Percentiles rank a stretch among this genome's conserved stretches.
Evolutionary conservation across 495 filamentous ascomycete genomes (phyloP).

Genomic region (Penicillium goetzii): DNA sequence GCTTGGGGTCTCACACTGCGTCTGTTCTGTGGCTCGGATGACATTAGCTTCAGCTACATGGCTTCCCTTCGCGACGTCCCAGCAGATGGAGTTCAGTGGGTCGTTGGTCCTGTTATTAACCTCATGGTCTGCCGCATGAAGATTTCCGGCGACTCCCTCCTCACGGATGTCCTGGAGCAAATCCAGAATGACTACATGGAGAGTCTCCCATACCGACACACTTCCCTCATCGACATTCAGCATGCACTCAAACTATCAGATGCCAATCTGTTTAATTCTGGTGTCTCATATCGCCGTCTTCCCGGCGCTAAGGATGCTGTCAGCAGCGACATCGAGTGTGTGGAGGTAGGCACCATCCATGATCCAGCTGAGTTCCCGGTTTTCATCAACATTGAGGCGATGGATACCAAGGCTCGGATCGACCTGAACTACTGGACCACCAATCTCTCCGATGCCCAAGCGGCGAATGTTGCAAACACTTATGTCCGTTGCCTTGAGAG

Average conservation of each 20-base stretch:
- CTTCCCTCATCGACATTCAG: constrained; percentile 58
- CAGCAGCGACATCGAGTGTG: constrained; percentile 40
- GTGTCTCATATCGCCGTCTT: constrained; percentile 50
- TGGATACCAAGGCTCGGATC: constrained; percentile 48
- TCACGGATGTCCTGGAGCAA: constrained; percentile 39
- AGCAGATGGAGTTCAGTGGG: constrained; percentile 47
- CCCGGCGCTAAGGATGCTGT: constrained; percentile 28
- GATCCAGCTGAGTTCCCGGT: constrained; percentile 62
- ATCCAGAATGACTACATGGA: constrained; percentile 57
- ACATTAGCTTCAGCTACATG: constrained; percentile 59
- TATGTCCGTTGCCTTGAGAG: constrained; percentile 51
- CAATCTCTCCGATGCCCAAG: constrained; percentile 50
- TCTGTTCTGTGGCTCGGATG: constrained; percentile 51
- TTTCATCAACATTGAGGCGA: constrained; percentile 58
- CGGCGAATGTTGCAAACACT: constrained; percentile 53
- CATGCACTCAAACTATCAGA: constrained; percentile 48
- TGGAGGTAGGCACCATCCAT: constrained; percentile 48
- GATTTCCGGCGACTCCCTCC: constrained; percentile 26
- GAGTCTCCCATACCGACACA: constrained; percentile 50
- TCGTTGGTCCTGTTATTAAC: constrained; percentile 59
- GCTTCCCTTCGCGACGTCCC: constrained; percentile 55
- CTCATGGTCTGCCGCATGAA: constrained; percentile 56
- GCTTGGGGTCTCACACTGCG: constrained; percentile 59
- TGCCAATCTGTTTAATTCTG: constrained; percentile 47
- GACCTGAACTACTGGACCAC: constrained; percentile 63